A percentile compares a stretch with the other conserved stretches of the same genome.
Evolutionary conservation across 164 flowering plant genomes (phyloP).

Genomic region (Vitis labrusca): DNA sequence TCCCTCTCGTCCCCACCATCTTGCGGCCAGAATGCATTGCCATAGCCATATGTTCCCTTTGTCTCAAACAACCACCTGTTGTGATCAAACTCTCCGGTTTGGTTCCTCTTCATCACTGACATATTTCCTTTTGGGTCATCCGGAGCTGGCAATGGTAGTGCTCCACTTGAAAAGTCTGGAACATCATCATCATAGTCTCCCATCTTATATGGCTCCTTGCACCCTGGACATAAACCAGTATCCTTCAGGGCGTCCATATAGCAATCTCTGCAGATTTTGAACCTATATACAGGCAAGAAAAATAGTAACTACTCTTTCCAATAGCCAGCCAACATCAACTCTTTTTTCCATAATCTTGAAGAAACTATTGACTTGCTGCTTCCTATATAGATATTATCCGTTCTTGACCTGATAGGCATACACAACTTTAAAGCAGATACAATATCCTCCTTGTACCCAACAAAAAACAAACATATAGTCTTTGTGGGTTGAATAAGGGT

Average conservation of each 20-base stretch:
- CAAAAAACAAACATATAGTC: no score
- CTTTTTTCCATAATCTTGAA: no score
- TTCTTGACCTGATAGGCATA: no score
- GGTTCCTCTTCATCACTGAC: slow-evolving; percentile 68
- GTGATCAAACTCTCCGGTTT: slow-evolving; percentile 73
- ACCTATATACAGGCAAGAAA: slow-evolving; percentile 26
- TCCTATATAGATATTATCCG: no score
- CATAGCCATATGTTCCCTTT: slow-evolving; percentile 74
- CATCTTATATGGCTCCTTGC: slow-evolving; percentile 59
- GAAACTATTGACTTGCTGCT: no score
- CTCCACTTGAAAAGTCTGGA: slow-evolving; percentile 34
- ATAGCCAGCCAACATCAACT: no score
- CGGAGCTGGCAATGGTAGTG: slow-evolving; percentile 49
- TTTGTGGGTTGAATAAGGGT: no score
- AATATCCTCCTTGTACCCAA: no score
- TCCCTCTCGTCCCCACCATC: slow-evolving; percentile 48
- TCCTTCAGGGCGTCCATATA: slow-evolving; percentile 63
- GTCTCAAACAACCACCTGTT: slow-evolving; percentile 82
- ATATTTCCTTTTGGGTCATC: slow-evolving; percentile 24
- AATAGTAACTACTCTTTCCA: no score
- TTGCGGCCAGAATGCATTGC: slow-evolving; percentile 68
- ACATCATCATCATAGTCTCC: slow-evolving; percentile 52
- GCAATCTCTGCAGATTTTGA: slow-evolving; percentile 74
- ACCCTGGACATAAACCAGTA: slow-evolving; percentile 67
- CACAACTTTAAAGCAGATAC: no score